Evolutionary conservation across 2,329 filamentous ascomycete species (phyloP), one percentile per base, ranked within the genome.

Genomic region (Acrodontium crateriforme): DNA sequence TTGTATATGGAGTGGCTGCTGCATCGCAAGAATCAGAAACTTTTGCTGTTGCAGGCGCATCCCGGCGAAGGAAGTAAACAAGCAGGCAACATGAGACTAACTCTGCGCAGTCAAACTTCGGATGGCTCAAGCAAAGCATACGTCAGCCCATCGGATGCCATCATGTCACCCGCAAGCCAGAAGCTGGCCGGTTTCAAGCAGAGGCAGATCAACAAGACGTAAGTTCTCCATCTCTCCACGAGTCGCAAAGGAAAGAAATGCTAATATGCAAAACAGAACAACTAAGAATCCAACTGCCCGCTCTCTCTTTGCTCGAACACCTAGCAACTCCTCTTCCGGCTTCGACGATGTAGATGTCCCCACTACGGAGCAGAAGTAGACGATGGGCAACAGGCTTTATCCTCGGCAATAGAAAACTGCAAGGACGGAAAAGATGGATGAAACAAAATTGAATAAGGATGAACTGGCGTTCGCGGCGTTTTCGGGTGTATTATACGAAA

Each of bases 101-200:
- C 12, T n/a, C 14, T 24, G 12, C n/a, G 8, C 10, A 9, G 64
- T 7, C 5, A 32, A 30, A 43, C 32, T 24, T 38, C 36, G 24
- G 26, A 28, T n/a, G n/a, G n/a, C n/a, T n/a, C n/a, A 21, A 37
- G 33, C 24, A 60, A 64, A 44, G 60, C 67, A 41, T 87, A 85
- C 58, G 64, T 85, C 52, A 85, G 78, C 11, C 82, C 82, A 3
- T 85, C 79, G n/a, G 82, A 91, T 56, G 74, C 73, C 57, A 85
- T 91, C 62, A 80, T 84, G 74, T 84, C 78, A 45, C 82, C 82
- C 18, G 84, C 80, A 56, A 79, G 76, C 11, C 76, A 79, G 54
- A 89, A 89, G 67, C 69, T 89, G 45, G 78, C 68, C 38, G 76
- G 78, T 21, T 72, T 85, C 55, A 78, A 80, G 58, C 80, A 71